Evolutionary conservation across 83 land plant species (phyloP), one percentile per base, ranked within the genome.

Genomic region (Larix sibirica): DNA sequence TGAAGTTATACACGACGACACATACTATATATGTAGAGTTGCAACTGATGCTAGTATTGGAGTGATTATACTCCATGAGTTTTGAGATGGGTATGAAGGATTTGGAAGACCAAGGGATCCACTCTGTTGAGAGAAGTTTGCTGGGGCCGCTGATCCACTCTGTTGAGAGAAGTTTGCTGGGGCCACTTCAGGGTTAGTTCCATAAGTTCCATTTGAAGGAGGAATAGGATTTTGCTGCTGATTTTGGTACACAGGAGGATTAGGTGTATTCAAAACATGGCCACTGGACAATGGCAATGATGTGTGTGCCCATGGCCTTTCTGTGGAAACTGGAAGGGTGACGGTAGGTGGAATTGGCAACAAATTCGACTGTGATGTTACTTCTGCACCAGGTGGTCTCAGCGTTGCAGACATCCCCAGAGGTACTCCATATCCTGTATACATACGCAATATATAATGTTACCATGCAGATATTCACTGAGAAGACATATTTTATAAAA

Each of bases 191-290:
- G 42, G 42, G 79, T 76, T 42, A 21, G 79, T 76, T 44, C 79
- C 79, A 76, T 76, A 76, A 44, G 60, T 14, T 76, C 56, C 79
- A 76, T 56, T 76, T n/a, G 79, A 42, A 23, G 79, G 28, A 31
- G 40, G 44, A 42, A 77, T 44, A 56, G 21, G 61, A 77, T 20
- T 77, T 77, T 9, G 14, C 47, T 38, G 79, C 20, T 38, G 44
- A 59, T 42, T 42, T 42, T 4, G 44, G 6, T 42, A 4, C 6
- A 5, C 6, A 42, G 6, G 0, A 42, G 44, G 6, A 42, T 33
- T 33, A 76, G 79, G 3, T 16, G 60, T 33, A 18, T 4, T 6
- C 13, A 21, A 16, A 42, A 56, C 24, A 23, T 14, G 54, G 21
- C 62, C 79, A 54, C 47, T 77, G 1, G 31, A 20, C 17, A 26